Base-by-base conservation (phyloP, 306 rosid genomes). In the Cajanus cajan region DNA sequence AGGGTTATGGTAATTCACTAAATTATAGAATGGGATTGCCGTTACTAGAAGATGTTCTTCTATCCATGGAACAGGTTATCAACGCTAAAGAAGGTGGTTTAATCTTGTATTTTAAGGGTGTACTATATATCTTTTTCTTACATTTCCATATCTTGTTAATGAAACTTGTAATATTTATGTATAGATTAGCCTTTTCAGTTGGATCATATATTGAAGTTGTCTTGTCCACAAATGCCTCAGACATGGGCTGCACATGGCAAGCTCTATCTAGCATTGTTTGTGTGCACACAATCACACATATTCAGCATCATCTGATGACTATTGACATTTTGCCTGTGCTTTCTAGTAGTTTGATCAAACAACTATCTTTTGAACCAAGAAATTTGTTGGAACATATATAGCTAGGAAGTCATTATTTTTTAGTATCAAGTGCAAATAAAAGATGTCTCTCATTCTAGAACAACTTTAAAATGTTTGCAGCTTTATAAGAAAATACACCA, bases 1-100 rank as follows among this genome's bases (percentile, higher is more conserved):
- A 94, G 86, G 98, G 98, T 33, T 94, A 94, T 89, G 98, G 98
- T 21, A 86, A 94, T 8, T 85, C 97, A 64, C 2, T 94, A 75
- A 94, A 91, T 82, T 94, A 90, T 66, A 85, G 87, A 82, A 91
- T 94, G 98, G 98, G 98, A 78, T 68, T 87, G 78, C 94, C 96
- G 19, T 84, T 94, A 73, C 93, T 94, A 67, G 78, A 90, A 77
- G 98, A 94, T 82, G 90, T 94, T 81, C 79, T 91, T 77, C 79
- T 50, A 78, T 91, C 97, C 83, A 89, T 94, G 97, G 91, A 91
- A 73, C 84, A 86, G 55, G 98, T 94, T 68, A 85, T 91, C 64
- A 78, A 47, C 69, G 96, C 98, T 81, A 57, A 89, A 70, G 87
- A 91, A 91, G 97, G 97, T 93, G 73, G 15, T 69, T 59, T 73